A percentile compares a stretch with the other conserved stretches of the same genome.
Evolutionary conservation across 1,284 basidiomycete species (phyloP).

Genomic region (Lentinus polychrous): DNA sequence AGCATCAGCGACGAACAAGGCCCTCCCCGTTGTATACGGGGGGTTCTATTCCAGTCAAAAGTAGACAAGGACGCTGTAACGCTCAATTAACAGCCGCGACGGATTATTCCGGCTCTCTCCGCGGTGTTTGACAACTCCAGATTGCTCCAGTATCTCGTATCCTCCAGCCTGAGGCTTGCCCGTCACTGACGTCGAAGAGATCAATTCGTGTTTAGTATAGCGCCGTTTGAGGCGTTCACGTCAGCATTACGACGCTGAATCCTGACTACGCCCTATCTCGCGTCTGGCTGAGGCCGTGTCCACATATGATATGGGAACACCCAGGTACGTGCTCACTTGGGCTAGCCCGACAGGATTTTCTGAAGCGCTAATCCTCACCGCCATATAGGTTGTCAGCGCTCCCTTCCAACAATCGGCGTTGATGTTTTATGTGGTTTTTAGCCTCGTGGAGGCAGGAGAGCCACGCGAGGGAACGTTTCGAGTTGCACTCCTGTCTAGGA

Average conservation of each 20-base stretch:
- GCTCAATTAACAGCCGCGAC: too few species aligned
- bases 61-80: too few species aligned
- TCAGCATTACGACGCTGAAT: not conserved
- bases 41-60: too few species aligned
- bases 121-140: too few species aligned
- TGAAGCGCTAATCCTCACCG: conserved; percentile 2
- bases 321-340: not conserved
- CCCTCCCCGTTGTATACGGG: too few species aligned
- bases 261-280: not conserved
- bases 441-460: conserved; percentile 7
- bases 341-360: not conserved
- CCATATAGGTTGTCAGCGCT: conserved; percentile 5
- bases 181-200: too few species aligned
- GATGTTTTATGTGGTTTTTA: conserved; percentile 7
- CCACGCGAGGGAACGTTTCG: conserved; percentile 4
- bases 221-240: not conserved
- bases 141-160: too few species aligned
- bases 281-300: not conserved
- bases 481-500: not conserved
- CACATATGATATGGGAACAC: not conserved
- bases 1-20: too few species aligned
- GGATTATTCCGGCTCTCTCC: too few species aligned
- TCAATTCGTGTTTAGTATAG: too few species aligned
- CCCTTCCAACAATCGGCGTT: conserved; percentile 7
- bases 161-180: too few species aligned